A percentile compares a stretch with the other conserved stretches of the same genome.
Conservation (phyloP, 805 yeast genomes). For the Komagataella populi region DNA sequence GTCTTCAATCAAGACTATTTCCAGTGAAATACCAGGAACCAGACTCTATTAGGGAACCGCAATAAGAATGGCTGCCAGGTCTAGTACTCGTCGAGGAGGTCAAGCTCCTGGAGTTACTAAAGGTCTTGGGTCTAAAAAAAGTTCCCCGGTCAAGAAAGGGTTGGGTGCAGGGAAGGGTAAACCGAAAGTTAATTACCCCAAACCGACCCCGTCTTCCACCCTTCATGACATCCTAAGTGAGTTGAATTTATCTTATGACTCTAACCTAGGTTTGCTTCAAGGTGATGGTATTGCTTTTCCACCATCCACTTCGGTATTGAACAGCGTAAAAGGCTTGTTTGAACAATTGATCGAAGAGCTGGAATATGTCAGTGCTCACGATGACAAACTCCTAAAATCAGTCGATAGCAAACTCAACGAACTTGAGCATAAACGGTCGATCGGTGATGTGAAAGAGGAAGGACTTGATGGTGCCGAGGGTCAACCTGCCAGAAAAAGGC, state of each 20-base stretch:
- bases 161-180: conserved; percentile 2
- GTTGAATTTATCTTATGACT: conserved; percentile 40
- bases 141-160: conserved; percentile 2
- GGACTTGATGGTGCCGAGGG: conserved; percentile 2
- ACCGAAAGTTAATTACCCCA: neutral
- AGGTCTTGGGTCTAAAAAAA: neutral
- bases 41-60: neutral
- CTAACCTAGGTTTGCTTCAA: conserved; percentile 43
- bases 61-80: neutral
- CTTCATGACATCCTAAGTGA: conserved; percentile 38
- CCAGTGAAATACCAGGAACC: neutral
- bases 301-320: conserved; percentile 12
- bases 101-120: conserved; percentile 1
- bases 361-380: conserved; percentile 18
- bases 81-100: conserved; percentile 1
- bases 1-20: neutral
- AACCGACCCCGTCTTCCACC: conserved; percentile 22
- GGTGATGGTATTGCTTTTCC: conserved; percentile 39
- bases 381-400: conserved; percentile 13
- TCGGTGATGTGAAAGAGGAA: conserved; percentile 4
- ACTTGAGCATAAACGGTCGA: neutral
- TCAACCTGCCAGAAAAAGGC: conserved; percentile 1
- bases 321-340: conserved; percentile 18
- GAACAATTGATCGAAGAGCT: conserved; percentile 25
- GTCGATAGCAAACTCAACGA: neutral